A percentile compares a stretch with the other conserved stretches of the same genome.
Evolutionary conservation across 2,329 filamentous ascomycete species (phyloP).

Genomic region (Paecilomyces variotii): DNA sequence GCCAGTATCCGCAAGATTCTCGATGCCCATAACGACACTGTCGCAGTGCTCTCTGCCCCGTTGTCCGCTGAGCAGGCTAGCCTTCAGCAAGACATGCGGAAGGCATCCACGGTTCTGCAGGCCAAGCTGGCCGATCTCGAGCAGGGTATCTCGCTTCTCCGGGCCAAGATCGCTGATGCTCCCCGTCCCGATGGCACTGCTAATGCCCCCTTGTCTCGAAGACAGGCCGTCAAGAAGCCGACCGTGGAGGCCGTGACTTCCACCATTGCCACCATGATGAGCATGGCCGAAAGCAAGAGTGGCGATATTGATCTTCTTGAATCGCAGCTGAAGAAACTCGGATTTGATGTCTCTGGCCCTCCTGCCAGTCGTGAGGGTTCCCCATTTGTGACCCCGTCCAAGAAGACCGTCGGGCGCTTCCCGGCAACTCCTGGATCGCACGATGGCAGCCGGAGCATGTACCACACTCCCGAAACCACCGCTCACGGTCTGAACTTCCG

Average conservation of each 20-base stretch:
- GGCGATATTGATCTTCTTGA: slow-evolving; percentile 88
- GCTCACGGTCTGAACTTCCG: slow-evolving; percentile 21
- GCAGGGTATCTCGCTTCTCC: slow-evolving; percentile 68
- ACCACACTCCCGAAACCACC: slow-evolving; percentile 35
- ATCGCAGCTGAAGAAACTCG: slow-evolving; percentile 69
- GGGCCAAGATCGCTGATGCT: slow-evolving; percentile 62
- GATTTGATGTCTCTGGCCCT: slow-evolving; percentile 34
- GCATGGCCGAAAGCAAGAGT: slow-evolving; percentile 83
- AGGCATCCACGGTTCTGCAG: slow-evolving; percentile 65
- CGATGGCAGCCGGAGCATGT: slow-evolving; percentile 25
- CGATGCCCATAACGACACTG: slow-evolving; percentile 59
- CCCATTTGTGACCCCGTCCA: slow-evolving; percentile 28
- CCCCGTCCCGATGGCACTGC: slow-evolving; percentile 43
- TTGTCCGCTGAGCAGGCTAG: slow-evolving; percentile 76
- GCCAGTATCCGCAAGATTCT: slow-evolving; percentile 73
- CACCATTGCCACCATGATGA: slow-evolving; percentile 87
- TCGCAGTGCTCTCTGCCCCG: slow-evolving; percentile 60
- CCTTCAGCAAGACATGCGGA: slow-evolving; percentile 75
- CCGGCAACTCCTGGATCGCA: slow-evolving; percentile 32
- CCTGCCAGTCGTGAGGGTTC: slow-evolving; percentile 27
- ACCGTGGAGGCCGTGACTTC: slow-evolving; percentile 88
- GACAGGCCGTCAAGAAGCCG: slow-evolving; percentile 49
- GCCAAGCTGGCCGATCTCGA: slow-evolving; percentile 70
- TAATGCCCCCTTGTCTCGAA: slow-evolving; percentile 26
- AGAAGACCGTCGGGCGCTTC: slow-evolving; percentile 22